These are phyloP conservation scores for Meyerozyma smithsonii DNA, from an alignment of 1,139 yeast species.

Conservation along the genomic window DNA sequence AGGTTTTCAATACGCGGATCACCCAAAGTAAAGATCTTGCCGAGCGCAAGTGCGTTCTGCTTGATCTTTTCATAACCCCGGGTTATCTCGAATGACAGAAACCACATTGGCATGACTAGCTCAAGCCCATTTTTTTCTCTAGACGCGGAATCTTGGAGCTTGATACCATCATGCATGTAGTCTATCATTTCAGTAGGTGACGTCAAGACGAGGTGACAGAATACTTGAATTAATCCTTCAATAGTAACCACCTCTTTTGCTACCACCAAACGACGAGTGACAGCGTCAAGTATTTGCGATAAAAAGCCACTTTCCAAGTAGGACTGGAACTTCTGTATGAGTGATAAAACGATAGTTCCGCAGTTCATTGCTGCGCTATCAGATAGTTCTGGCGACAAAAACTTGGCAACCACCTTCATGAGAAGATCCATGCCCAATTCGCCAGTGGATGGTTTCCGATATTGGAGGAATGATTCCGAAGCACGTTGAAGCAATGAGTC, in stretches of 20 bases:
- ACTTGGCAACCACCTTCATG: constrained; percentile 59
- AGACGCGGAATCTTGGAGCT: constrained; percentile 22
- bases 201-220: constrained; percentile 63
- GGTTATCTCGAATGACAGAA: constrained; percentile 72
- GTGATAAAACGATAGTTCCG: constrained; percentile 63
- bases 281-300: constrained; percentile 64
- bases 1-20: constrained; percentile 51
- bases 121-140: constrained; percentile 34
- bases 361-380: constrained; percentile 78
- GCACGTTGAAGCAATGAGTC: constrained; percentile 56
- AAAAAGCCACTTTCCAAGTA: constrained; percentile 48
- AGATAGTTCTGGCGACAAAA: constrained; percentile 65
- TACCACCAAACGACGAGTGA: constrained; percentile 57
- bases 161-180: constrained; percentile 45
- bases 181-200: constrained; percentile 52
- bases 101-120: constrained; percentile 69
- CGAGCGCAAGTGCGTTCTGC: constrained; percentile 68
- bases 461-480: constrained; percentile 38
- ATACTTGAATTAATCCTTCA: constrained; percentile 71
- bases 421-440: constrained; percentile 51
- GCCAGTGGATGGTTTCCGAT: constrained; percentile 31
- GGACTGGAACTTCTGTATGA: constrained; percentile 55
- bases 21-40: constrained; percentile 53
- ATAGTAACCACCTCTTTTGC: constrained; percentile 70
- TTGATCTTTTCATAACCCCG: constrained; percentile 74